Base-by-base conservation (phyloP, 106 monocot genomes). In the Dendrobium huoshanense region DNA sequence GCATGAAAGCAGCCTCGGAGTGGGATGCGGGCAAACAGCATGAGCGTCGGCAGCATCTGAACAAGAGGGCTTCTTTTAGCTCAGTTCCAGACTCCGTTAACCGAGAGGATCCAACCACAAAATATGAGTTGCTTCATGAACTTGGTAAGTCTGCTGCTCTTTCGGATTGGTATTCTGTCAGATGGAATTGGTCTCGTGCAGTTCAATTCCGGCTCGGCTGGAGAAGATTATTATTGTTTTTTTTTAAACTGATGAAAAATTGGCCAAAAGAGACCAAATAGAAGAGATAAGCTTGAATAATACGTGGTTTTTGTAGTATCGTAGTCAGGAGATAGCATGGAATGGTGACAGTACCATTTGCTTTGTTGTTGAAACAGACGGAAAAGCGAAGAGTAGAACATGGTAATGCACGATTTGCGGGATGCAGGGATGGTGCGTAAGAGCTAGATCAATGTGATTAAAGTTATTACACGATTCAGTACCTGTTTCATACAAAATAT, bases 121-220 rank as follows among this genome's bases (percentile, higher is more conserved):
- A 94, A 82, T 99, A 99, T 41, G 95, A 99, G 74, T 43, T 99
- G 85, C 95, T 99, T 31, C 88, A 93, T 82, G 99, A 99, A 77
- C 95, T 99, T 29, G 99, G 99, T 99, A 42, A 85, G 94, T 49
- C n/a, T 68, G 51, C 10, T 20, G n/a, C 75, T 20, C 18, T 77
- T 59, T 2, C 64, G 67, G 65, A 45, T 42, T 55, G 7, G 61
- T 4, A 7, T 19, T 48, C 10, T 48, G 9, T 29, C 24, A 40
- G 11, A 72, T 72, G 33, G 29, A 16, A 72, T 70, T 70, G 22
- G 22, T 64, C 7, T 61, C 61, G 61, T 22, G 19, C 61, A 5
- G n/a, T 61, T 61, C n/a, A 58, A 19, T 58, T 58, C 58, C 58
- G 58, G 58, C n/a, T 22, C 7, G n/a, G 61, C 7, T n/a, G 19